Conservation (phyloP, 192 early-diverging fungal species). For the Phlyctochytrium bullatum region DNA sequence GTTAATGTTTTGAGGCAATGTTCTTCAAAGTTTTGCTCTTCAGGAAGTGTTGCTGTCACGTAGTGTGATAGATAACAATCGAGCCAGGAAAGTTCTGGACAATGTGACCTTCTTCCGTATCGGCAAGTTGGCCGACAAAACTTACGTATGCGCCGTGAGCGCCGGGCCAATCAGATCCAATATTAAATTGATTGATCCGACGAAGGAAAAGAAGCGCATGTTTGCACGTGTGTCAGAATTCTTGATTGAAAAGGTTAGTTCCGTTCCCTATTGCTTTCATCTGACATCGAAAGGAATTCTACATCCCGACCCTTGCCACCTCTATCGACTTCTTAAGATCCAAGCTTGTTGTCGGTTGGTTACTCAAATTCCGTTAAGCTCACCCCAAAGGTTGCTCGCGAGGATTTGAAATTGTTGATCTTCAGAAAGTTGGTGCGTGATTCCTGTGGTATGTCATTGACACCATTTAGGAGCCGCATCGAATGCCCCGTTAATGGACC, state of each 20-base stretch:
- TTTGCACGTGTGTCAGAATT: conserved; percentile 55
- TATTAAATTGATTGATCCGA: conserved; percentile 75
- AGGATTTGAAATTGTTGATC: conserved; percentile 92
- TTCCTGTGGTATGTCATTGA: not conserved
- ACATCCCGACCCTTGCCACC: conserved; percentile 85
- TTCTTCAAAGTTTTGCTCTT: too few relatives aligned
- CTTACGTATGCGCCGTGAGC: conserved; percentile 67
- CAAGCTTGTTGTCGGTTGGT: conserved; percentile 85
- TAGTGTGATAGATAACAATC: not conserved
- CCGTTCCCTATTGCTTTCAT: too few relatives aligned
- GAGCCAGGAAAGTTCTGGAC: conserved; percentile 48
- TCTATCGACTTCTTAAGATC: conserved; percentile 84
- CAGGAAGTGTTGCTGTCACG: too few relatives aligned
- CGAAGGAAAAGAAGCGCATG: conserved; percentile 38
- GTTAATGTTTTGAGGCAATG: too few relatives aligned
- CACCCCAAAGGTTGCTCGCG: too few relatives aligned
- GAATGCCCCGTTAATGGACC: conserved; percentile 70
- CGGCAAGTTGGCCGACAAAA: conserved; percentile 56
- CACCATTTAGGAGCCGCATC: conserved; percentile 13
- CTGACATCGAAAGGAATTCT: conserved; percentile 85
- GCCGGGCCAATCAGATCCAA: conserved; percentile 70
- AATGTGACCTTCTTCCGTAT: conserved; percentile 73
- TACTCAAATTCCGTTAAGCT: too few relatives aligned
- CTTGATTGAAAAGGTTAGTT: conserved; percentile 50
- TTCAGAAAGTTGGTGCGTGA: conserved; percentile 57